phyloP scores from a whole-genome alignment of 202 grass and related monocot species.

The Cymbopogon flexuosus region DNA sequence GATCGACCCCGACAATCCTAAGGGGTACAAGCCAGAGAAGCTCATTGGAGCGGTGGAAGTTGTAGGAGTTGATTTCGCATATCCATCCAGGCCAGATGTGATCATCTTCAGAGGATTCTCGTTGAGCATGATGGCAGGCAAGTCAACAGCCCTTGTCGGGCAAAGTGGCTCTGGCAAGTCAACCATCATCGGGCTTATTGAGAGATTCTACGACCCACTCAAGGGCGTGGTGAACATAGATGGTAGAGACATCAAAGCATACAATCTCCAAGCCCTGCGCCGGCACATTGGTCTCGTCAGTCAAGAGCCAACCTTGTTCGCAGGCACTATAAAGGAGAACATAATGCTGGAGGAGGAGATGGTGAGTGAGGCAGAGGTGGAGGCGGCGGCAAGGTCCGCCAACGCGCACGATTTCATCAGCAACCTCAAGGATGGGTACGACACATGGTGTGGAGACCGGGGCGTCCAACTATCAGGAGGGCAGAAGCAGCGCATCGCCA shows the following conservation, averaged over 20 bases:
- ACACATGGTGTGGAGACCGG: slow-evolving; percentile 55
- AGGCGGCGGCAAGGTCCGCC: slow-evolving; percentile 51
- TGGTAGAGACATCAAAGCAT: slow-evolving; percentile 55
- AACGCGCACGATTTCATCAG: slow-evolving; percentile 78
- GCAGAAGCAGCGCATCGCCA: slow-evolving; percentile 68
- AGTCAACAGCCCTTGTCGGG: slow-evolving; percentile 70
- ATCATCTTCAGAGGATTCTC: slow-evolving; percentile 63
- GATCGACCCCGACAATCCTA: no score
- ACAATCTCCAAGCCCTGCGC: slow-evolving; percentile 54
- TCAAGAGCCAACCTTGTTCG: slow-evolving; percentile 75
- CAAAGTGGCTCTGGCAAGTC: slow-evolving; percentile 90
- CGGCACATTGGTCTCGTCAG: slow-evolving; percentile 62
- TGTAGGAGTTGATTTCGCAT: no score
- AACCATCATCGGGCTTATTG: slow-evolving; percentile 75
- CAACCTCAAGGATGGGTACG: slow-evolving; percentile 68
- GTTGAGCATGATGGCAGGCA: slow-evolving; percentile 56
- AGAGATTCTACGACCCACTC: slow-evolving; percentile 72
- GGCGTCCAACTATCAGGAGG: slow-evolving; percentile 66
- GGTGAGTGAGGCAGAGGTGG: slow-evolving; percentile 55
- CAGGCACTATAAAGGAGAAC: slow-evolving; percentile 63
- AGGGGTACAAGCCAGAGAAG: no score
- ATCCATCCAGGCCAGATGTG: neutral
- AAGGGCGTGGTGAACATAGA: slow-evolving; percentile 56
- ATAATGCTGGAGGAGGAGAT: slow-evolving; percentile 46
- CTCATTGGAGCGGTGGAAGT: no score